Base-by-base conservation (phyloP, 148 eudicot species). In the Cornus controversa region DNA sequence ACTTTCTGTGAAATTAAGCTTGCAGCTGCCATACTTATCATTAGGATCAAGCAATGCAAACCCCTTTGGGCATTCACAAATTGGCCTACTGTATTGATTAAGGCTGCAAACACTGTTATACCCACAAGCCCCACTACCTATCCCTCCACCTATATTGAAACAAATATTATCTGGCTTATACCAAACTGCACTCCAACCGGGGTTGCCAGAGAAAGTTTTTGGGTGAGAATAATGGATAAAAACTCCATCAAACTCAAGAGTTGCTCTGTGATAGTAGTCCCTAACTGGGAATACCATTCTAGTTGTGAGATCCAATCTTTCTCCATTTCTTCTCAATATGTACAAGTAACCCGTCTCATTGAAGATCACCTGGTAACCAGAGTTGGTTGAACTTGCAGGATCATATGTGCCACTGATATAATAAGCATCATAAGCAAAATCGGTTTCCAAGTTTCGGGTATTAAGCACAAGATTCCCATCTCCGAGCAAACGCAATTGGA, bases 71-170 rank as follows among this genome's bases (percentile, higher is more conserved):
- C 94, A 91, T 10, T 36, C 10, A 75, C 92, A 89, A 2, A 2
- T 63, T 2, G 87, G 92, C 77, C 86, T 89, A 10, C 64, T 23
- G 72, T 78, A 67, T 1, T 27, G 34, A 50, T 67, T 84, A 8
- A 87, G 69, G 23, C 62, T 72, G 80, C 94, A 91, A 16, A 87
- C 77, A 77, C 80, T 88, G 78, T 91, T 91, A 47, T 66, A 89
- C 68, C 96, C 96, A 70, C 96, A 91, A 53, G 83, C 81, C 26
- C 93, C 91, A 1, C 86, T 80, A 16, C 77, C 90, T 6, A 34
- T 0, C 6, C 0, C 42, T 42, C 71, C 75, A 26, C 6, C 8
- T 10, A 77, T 57, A 13, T 3, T 15, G 18, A 31, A 0, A 18
- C 93, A 90, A 58, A 91, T 88, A 62, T 91, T 84, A 34, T 82